Evolutionary conservation across 2,329 filamentous ascomycete genomes (phyloP), one percentile per base, ranked within the genome.

Genomic region (Neopestalotiopsis sp.): DNA sequence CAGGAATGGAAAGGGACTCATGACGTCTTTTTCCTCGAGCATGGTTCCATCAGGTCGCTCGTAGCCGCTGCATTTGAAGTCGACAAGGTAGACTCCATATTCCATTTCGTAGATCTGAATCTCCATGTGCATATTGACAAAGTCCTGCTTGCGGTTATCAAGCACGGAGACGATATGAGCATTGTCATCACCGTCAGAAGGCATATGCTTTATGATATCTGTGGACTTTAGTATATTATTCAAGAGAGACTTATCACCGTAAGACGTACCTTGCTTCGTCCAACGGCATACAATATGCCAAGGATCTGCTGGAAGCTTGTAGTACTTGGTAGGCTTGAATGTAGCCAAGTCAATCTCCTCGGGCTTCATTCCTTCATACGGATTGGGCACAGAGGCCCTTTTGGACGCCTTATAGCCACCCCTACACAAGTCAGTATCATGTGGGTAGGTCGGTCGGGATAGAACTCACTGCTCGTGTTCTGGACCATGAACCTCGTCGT

Each of bases 31-130:
- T 82, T 98, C 94, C 76, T 96, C 94, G 65, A 94, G 84, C 65
- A 92, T 84, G 73, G 91, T 89, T 63, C 95, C 91, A 67, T 96
- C 86, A 13, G 85, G 77, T 61, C 88, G 94, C 83, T 99, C 96
- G 81, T 99, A 99, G 24, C 96, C 96, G 14, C 96, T 95, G 79
- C 95, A 98, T 79, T 98, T 98, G 86, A 99, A 99, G 80, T 99
- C 96, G 63, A 99, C 96, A 71, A 99, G 91, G 80, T 95, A 98
- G 73, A 96, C 95, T 67, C 93, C 92, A 69, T 91, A 90, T 79
- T 98, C 95, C 85, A 98, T 94, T 77, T 94, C 92, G 81, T 98
- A 98, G 65, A 98, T 91, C 79, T 98, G 96, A 72, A 99, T 98
- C 73, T 97, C 95, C 79, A 99, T 90, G 78, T 97, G 96, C 76